phyloP scores from a whole-genome alignment of 352 stramenopile genomes.

The Phytophthora brassicae region DNA sequence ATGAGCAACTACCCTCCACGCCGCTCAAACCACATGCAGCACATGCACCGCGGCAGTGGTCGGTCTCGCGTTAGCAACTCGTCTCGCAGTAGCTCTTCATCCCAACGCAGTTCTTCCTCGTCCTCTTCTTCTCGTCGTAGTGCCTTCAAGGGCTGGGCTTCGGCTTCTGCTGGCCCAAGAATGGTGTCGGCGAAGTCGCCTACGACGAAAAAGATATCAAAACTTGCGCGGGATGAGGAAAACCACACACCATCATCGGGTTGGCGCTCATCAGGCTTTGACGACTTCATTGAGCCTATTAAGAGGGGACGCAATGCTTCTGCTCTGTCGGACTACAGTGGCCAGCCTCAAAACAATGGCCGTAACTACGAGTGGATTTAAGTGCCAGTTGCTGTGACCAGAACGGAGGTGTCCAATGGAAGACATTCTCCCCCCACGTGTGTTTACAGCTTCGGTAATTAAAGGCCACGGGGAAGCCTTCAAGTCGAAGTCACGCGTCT shows the following conservation, averaged over 20 bases:
- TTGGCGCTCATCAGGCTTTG: constrained; percentile 18
- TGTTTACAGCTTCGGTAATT: constrained; percentile 7
- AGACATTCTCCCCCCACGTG: constrained; percentile 18
- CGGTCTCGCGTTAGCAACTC: constrained; percentile 28
- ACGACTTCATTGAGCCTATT: constrained; percentile 18
- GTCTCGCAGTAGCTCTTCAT: constrained; percentile 29
- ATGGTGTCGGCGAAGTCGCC: constrained; percentile 20
- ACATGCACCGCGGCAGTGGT: constrained; percentile 15
- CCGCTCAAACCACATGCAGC: constrained; percentile 25
- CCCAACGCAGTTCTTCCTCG: constrained; percentile 22
- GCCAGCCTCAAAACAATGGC: constrained; percentile 24
- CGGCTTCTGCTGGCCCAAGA: constrained; percentile 30
- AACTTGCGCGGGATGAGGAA: constrained; percentile 9
- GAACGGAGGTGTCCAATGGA: constrained; percentile 29
- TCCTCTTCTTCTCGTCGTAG: constrained; percentile 19
- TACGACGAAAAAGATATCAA: constrained; percentile 12
- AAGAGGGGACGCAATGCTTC: constrained; percentile 22
- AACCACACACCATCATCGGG: constrained; percentile 19
- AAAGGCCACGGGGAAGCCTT: constrained; percentile 21
- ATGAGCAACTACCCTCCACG: constrained; percentile 31
- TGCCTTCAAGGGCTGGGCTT: constrained; percentile 30
- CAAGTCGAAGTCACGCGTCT: constrained; percentile 16
- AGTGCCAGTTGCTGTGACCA: constrained; percentile 29
- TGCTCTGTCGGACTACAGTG: constrained; percentile 18
- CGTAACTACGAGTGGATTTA: constrained; percentile 36